These are phyloP conservation scores for Galerina sulciceps DNA, from an alignment of 768 basidiomycete genomes.

Conservation along the genomic window DNA sequence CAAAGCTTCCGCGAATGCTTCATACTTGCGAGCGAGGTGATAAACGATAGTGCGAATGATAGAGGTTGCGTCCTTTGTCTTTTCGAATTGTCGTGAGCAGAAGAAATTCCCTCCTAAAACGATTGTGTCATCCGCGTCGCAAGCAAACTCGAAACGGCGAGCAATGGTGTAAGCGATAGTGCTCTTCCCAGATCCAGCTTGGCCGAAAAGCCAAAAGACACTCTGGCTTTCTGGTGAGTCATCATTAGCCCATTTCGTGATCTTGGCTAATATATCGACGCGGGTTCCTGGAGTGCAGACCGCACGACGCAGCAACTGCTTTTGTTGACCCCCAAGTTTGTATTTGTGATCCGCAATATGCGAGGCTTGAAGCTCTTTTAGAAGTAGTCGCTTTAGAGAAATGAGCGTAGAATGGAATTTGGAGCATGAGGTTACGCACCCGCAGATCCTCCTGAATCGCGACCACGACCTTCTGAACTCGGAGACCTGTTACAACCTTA, in stretches of 20 bases:
- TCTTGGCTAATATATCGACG: conserved; percentile 22
- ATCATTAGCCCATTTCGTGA: conserved; percentile 28
- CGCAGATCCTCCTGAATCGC: conserved; percentile 3
- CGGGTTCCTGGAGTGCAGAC: conserved; percentile 30
- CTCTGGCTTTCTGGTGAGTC: conserved; percentile 15
- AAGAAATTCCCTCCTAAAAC: conserved; percentile 30
- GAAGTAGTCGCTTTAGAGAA: conserved; percentile 7
- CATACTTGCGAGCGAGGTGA: conserved; percentile 3
- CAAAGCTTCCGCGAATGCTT: conserved; percentile 22
- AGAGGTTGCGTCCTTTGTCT: conserved; percentile 13
- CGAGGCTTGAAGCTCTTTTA: conserved; percentile 12
- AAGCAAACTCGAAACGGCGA: conserved; percentile 11
- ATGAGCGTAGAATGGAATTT: not conserved
- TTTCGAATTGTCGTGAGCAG: conserved; percentile 28
- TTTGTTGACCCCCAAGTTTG: conserved; percentile 9
- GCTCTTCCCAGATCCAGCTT: conserved; percentile 26
- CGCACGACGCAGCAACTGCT: conserved; percentile 10
- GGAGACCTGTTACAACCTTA: conserved; percentile 12
- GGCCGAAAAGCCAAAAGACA: conserved; percentile 23
- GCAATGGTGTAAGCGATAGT: conserved; percentile 31
- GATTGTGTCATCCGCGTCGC: conserved; percentile 8
- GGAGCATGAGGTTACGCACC: not conserved
- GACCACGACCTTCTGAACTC: conserved; percentile 10
- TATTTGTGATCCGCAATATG: conserved; percentile 13
- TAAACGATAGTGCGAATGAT: not conserved